Base-by-base conservation (phyloP, 345 rosid species). In the Populus tremula region DNA sequence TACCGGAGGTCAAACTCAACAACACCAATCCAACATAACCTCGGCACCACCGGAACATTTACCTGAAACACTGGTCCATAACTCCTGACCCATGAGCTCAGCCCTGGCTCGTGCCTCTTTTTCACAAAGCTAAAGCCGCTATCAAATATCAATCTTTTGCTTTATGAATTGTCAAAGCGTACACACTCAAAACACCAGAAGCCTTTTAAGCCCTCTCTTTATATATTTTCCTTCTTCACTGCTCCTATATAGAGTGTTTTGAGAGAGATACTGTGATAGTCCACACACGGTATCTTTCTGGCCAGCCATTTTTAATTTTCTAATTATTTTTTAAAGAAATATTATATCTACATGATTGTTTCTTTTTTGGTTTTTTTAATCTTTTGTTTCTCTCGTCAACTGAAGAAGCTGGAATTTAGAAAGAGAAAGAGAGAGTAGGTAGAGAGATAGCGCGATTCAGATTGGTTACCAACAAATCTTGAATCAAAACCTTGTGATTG, bases 141-240 rank as follows among this genome's bases (percentile, higher is more conserved):
- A 17, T 43, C 45, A 10, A 10, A 31, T 36, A 23, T 61, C 31
- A 36, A 38, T 36, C 73, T 21, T 11, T 61, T 33, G 53, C 62
- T 67, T 73, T 53, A 54, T 78, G 72, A 73, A 78, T 67, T 66
- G 81, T 78, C 77, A 67, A 72, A 76, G 81, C 81, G 67, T 53
- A 41, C 67, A 54, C 73, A 36, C 78, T 76, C 65, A 43, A 77
- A 20, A 59, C 64, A 43, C 23, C 43, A 17, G 31, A 33, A 21
- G 8, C 49, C 75, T 49, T 23, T 54, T 56, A 21, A 2, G 35
- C 21, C 49, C 21, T 12, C 62, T 8, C 64, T 13, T 8, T 21
- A n/a, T 66, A 20, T 2, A 11, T 62, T 25, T 2, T 27, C 29
- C 56, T 56, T 33, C 18, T 68, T 2, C 39, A 12, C 39, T 25